Base-by-base conservation (phyloP, 2,329 filamentous ascomycete species). In the Amauroascus niger region DNA sequence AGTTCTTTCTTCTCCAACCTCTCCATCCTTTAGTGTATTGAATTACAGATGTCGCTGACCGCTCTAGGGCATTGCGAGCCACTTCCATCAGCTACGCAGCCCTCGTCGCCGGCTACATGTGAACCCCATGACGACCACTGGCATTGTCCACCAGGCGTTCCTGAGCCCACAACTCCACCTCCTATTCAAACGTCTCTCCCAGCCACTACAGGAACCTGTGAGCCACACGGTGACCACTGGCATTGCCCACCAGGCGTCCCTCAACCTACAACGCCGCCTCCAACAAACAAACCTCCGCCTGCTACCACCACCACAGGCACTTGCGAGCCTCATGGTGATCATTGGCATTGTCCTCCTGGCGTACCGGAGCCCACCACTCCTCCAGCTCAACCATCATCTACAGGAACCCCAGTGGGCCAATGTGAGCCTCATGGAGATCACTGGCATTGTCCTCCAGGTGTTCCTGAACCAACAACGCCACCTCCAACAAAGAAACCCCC, bases 351-450 rank as follows among this genome's bases (percentile, higher is more conserved):
- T 22, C 33, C 47, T 9, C 22, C 33, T 11, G 14, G 32, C 7
- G 14, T 49, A 8, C 14, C 47, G 4, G 13, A 46, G 22, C 44
- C 49, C 4, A 43, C 37, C 3, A 43, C 37, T 2, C 37, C 37
- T n/a, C 49, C 49, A n/a, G n/a, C n/a, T n/a, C n/a, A n/a, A n/a
- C n/a, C n/a, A n/a, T n/a, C n/a, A n/a, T n/a, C n/a, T 11, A 18
- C 49, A 8, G 33, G 16, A 14, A 16, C 49, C 5, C 39, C 49
- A 16, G 28, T 13, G 2, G 32, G 16, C 16, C 40, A 22, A 26
- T 53, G 50, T 18, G 28, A 30, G 16, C 50, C 50, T 8, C 50
- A 53, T 47, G 50, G 43, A 9, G 41, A 53, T 16, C 50, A 46
- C 43, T 48, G 44, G 50, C 49, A 51, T 18, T 51, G 49, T 22